A percentile compares a stretch with the other conserved stretches of the same genome.
Evolutionary conservation across 768 basidiomycete genomes (phyloP).

Genomic region (Boletus sensibilis): DNA sequence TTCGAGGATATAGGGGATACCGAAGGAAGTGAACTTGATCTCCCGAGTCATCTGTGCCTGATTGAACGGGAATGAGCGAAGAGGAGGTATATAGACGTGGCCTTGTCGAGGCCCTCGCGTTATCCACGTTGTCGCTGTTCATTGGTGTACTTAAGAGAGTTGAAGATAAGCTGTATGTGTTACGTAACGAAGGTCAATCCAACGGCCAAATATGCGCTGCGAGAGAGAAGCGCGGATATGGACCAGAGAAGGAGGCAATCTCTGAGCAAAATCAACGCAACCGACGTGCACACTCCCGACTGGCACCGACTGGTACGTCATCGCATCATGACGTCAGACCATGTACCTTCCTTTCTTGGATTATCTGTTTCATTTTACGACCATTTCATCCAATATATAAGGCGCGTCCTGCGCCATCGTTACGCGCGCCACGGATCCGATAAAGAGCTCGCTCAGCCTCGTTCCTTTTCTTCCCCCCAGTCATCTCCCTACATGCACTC

Average conservation of each 20-base stretch:
- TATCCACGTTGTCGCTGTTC: not conserved
- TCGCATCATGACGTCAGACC: conserved; percentile 27
- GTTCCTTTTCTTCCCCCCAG: not conserved
- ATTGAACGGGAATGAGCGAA: not conserved
- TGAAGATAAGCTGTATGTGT: conserved; percentile 1
- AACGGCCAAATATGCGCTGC: not conserved
- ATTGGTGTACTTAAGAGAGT: not conserved
- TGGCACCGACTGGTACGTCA: not conserved
- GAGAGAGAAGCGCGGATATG: no score
- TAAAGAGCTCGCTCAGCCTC: conserved; percentile 2
- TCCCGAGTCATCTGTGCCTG: conserved; percentile 19
- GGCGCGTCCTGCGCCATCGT: not conserved
- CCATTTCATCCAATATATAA: conserved; percentile 27
- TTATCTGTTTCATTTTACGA: conserved; percentile 6
- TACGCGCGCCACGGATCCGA: conserved; percentile 2
- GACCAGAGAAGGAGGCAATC: not conserved
- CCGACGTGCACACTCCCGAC: not conserved
- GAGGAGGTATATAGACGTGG: not conserved
- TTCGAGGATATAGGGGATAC: conserved; percentile 30
- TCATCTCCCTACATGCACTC: conserved; percentile 4
- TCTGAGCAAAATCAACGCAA: not conserved
- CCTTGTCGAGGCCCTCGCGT: not conserved
- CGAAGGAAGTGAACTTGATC: conserved; percentile 31
- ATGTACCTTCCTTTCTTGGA: conserved; percentile 30
- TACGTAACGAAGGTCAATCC: conserved; percentile 2